Conservation (phyloP, 441 rosid species). For the Jatropha podagrica region DNA sequence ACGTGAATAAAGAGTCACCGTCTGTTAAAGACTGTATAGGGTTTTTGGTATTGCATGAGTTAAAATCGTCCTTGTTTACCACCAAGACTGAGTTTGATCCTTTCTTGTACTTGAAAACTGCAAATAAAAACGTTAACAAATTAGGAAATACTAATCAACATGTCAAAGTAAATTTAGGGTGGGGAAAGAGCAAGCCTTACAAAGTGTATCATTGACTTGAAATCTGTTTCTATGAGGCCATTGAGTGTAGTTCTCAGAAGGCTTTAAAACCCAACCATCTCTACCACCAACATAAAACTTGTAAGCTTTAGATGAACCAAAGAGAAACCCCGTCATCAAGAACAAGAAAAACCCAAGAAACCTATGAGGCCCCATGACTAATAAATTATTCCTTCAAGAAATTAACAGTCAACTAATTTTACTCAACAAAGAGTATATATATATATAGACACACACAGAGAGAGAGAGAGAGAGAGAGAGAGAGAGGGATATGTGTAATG, state of each 20-base stretch:
- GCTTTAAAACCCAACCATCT: conserved; percentile 73
- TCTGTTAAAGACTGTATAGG: conserved; percentile 54
- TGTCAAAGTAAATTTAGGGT: neutral
- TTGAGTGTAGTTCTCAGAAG: conserved; percentile 61
- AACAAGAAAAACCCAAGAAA: conserved; percentile 22
- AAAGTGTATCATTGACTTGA: conserved; percentile 75
- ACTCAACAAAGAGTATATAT: too few relatives aligned
- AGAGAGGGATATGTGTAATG: conserved; percentile 7
- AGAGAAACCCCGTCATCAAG: conserved; percentile 19
- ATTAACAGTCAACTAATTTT: too few relatives aligned
- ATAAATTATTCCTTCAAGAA: neutral
- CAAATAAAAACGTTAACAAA: conserved; percentile 3
- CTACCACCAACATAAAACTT: conserved; percentile 71
- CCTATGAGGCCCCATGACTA: conserved; percentile 31
- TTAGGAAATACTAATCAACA: neutral
- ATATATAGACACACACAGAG: too few relatives aligned
- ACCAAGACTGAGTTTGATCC: conserved; percentile 69
- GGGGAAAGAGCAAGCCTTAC: conserved; percentile 32
- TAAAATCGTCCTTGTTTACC: conserved; percentile 55
- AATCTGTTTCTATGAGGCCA: conserved; percentile 83
- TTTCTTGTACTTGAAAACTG: conserved; percentile 71
- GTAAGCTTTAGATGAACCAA: conserved; percentile 36
- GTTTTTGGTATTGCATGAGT: conserved; percentile 58
- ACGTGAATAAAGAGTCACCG: conserved; percentile 53
- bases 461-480: neutral